Conservation (phyloP, 1,284 basidiomycete species). For the Cutaneotrichosporon sp. region DNA sequence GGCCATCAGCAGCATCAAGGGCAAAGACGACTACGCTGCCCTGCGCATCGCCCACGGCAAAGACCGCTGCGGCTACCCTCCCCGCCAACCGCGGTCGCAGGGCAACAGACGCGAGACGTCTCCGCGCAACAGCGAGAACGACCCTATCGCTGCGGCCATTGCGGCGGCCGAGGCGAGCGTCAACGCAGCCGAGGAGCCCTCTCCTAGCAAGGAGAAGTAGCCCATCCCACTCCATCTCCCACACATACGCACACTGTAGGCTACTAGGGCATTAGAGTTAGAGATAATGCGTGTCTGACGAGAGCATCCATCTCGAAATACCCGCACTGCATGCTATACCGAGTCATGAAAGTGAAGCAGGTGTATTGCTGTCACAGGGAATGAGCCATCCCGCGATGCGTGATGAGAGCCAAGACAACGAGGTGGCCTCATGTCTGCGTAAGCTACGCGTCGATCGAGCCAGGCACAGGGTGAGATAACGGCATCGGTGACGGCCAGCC, state of each 20-base stretch:
- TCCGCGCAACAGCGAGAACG: constrained; percentile 13
- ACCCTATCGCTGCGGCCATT: constrained; percentile 21
- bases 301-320: constrained; percentile 2
- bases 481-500: no score
- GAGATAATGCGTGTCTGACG: constrained; percentile 4
- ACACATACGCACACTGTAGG: neutral
- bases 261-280: neutral
- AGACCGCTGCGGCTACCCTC: constrained; percentile 71
- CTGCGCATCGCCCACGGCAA: constrained; percentile 87
- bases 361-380: no score
- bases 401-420: no score
- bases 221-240: neutral
- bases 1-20: constrained; percentile 85
- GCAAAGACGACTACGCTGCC: constrained; percentile 70
- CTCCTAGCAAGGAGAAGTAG: neutral
- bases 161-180: constrained; percentile 20
- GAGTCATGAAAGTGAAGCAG: neutral
- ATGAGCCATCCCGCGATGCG: no score
- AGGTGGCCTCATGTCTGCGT: no score
- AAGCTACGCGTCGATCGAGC: no score
- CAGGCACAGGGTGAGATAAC: no score
- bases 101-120: constrained; percentile 14
- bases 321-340: constrained; percentile 5
- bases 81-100: constrained; percentile 21
- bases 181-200: neutral